phyloP scores from a whole-genome alignment of 139 green algal species.

The Tetraselmis chui region DNA sequence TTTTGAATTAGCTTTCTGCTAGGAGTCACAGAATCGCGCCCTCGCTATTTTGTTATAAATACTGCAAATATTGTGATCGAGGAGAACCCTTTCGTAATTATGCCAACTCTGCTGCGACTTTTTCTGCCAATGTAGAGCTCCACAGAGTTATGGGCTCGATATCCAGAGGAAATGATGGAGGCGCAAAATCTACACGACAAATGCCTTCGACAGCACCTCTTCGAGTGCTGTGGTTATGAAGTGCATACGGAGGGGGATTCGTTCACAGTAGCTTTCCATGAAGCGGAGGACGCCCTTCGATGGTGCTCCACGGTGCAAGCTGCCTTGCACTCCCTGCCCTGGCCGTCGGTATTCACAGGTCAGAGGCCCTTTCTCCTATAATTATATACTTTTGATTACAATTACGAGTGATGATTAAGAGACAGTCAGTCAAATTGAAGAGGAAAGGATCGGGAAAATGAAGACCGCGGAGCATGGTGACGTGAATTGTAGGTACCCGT shows the following conservation, averaged over 20 bases:
- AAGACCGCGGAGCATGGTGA: too few relatives aligned
- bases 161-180: background rate
- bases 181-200: background rate
- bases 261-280: background rate
- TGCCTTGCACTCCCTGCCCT: background rate
- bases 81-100: background rate
- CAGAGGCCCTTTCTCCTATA: background rate
- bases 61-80: too few relatives aligned
- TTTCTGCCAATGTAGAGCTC: background rate
- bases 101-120: background rate
- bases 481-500: too few relatives aligned
- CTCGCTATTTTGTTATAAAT: too few relatives aligned
- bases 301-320: background rate
- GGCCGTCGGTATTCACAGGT: background rate
- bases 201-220: background rate
- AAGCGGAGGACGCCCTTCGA: background rate
- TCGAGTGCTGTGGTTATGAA: background rate
- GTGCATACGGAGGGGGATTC: background rate
- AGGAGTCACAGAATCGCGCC: too few relatives aligned
- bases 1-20: background rate
- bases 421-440: too few relatives aligned
- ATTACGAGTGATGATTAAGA: too few relatives aligned
- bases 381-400: background rate
- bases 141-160: background rate
- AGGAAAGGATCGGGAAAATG: too few relatives aligned